phyloP scores from a whole-genome alignment of 1,284 basidiomycete genomes.

The Irpex rosettiformis region DNA sequence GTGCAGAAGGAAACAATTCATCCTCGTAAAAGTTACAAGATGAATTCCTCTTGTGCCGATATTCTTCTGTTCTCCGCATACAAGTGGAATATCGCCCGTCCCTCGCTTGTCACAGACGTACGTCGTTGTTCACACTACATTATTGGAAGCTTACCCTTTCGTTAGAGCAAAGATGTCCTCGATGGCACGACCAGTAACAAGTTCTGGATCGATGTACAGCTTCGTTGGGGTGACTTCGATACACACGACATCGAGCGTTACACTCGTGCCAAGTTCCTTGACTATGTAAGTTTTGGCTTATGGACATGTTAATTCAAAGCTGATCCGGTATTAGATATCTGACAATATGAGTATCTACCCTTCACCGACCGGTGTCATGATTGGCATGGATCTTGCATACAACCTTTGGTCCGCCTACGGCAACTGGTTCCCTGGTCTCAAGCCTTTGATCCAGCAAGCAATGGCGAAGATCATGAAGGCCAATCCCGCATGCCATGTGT shows the following conservation, averaged over 20 bases:
- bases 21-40: conserved; percentile 99
- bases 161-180: conserved; percentile 86
- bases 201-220: conserved; percentile 98
- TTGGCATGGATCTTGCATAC: conserved; percentile 98
- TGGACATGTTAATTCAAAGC: conserved; percentile 12
- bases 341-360: conserved; percentile 98
- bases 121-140: conserved; percentile 31
- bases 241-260: conserved; percentile 98
- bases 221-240: conserved; percentile 99
- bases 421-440: conserved; percentile 99
- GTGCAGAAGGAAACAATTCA: conserved; percentile 99
- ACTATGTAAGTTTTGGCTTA: conserved; percentile 58
- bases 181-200: conserved; percentile 98
- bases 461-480: conserved; percentile 99
- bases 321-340: conserved; percentile 54
- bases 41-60: conserved; percentile 98
- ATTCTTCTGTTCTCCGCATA: conserved; percentile 96
- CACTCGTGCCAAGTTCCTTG: conserved; percentile 96
- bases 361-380: conserved; percentile 96
- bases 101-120: conserved; percentile 93
- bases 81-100: conserved; percentile 98
- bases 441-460: conserved; percentile 96
- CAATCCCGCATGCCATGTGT: conserved; percentile 96
- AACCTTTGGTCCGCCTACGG: conserved; percentile 99
- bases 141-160: conserved; percentile 11